These are phyloP conservation scores for Cladosporium sp. DNA, from an alignment of 2,329 filamentous ascomycete genomes.

Conservation along the genomic window DNA sequence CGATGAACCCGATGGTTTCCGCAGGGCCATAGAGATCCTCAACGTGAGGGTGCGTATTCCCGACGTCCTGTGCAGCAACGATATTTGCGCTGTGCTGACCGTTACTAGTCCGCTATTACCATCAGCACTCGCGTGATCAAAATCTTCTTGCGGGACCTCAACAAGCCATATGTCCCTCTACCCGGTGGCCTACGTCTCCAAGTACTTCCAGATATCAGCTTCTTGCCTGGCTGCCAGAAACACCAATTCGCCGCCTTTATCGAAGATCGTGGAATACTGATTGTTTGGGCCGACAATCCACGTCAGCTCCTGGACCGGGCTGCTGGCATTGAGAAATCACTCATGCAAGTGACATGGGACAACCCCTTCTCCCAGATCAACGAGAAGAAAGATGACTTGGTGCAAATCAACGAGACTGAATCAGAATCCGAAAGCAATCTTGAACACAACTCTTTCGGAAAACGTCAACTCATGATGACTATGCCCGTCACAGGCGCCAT, in stretches of 20 bases:
- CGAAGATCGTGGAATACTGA: conserved; percentile 56
- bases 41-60: conserved; percentile 55
- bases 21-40: conserved; percentile 49
- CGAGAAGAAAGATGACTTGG: conserved; percentile 45
- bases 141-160: conserved; percentile 55
- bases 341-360: conserved; percentile 62
- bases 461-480: conserved; percentile 47
- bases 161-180: conserved; percentile 59
- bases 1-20: conserved; percentile 51
- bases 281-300: conserved; percentile 65
- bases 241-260: conserved; percentile 68
- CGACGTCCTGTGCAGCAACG: neutral
- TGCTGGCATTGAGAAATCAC: conserved; percentile 52
- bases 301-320: conserved; percentile 56
- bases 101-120: conserved; percentile 62
- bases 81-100: neutral
- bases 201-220: conserved; percentile 58
- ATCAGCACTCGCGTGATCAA: conserved; percentile 65
- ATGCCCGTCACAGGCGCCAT: conserved; percentile 56
- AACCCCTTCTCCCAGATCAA: conserved; percentile 42
- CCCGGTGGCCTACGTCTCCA: conserved; percentile 60
- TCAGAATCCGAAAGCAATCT: conserved; percentile 38
- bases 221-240: conserved; percentile 61
- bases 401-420: conserved; percentile 36
- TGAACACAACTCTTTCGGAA: conserved; percentile 36